Conservation (phyloP, 2,329 filamentous ascomycete species). For the Diplodia scrobiculata region DNA sequence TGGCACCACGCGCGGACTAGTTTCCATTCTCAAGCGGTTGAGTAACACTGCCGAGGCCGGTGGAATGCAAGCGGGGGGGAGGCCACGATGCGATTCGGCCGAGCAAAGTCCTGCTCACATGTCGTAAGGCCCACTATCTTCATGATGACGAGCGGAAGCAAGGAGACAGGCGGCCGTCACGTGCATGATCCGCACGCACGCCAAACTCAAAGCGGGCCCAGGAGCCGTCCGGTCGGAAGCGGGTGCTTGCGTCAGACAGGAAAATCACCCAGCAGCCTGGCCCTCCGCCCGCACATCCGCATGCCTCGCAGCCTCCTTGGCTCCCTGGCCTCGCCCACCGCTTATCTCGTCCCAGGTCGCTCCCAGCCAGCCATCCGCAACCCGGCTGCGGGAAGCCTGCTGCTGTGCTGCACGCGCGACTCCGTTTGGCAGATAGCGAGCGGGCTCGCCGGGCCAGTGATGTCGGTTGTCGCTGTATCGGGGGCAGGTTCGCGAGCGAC, state of each 20-base stretch:
- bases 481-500: constrained; percentile 16
- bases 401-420: constrained; percentile 1
- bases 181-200: constrained; percentile 25
- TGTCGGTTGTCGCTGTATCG: constrained; percentile 14
- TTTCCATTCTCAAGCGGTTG: constrained; percentile 21
- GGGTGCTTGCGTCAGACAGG: constrained; percentile 27
- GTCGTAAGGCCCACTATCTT: constrained; percentile 17
- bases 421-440: constrained; percentile 1
- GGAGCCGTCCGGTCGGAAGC: constrained; percentile 21
- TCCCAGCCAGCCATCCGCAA: constrained; percentile 16
- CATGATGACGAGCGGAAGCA: constrained; percentile 10
- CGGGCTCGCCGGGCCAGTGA: constrained; percentile 1
- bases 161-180: constrained; percentile 15
- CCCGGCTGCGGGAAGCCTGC: constrained; percentile 18
- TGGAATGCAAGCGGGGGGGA: constrained; percentile 13
- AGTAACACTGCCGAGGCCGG: constrained; percentile 7
- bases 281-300: constrained; percentile 24
- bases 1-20: constrained; percentile 13
- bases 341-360: not conserved
- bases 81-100: constrained; percentile 9
- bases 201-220: constrained; percentile 24
- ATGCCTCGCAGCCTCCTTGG: constrained; percentile 24
- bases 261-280: constrained; percentile 24
- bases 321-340: constrained; percentile 13
- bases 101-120: constrained; percentile 9